Conservation (phyloP, 2,329 filamentous ascomycete species). For the Lithohypha guttulata region DNA sequence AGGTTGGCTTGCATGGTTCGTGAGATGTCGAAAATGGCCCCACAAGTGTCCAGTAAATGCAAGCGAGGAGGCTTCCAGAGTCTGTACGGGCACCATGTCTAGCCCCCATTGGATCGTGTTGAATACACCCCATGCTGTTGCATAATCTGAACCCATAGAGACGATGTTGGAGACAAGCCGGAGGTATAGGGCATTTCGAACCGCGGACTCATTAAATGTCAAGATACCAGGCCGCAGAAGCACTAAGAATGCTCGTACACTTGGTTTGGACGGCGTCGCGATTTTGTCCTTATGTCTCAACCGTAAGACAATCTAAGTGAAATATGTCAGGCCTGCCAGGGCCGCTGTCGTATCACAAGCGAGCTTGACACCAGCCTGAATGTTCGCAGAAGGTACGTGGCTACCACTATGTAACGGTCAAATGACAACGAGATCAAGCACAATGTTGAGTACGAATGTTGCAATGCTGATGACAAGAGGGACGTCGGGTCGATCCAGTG, state of each 20-base stretch:
- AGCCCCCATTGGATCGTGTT: constrained; percentile 64
- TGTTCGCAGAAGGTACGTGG: constrained; percentile 48
- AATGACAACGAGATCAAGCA: constrained; percentile 55
- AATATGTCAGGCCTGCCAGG: constrained; percentile 48
- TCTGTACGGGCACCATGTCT: constrained; percentile 61
- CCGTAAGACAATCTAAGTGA: constrained; percentile 30
- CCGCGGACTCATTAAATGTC: constrained; percentile 53
- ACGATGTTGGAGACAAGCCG: constrained; percentile 60
- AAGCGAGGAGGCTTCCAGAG: constrained; percentile 54
- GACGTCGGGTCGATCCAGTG: constrained; percentile 59
- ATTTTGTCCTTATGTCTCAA: constrained; percentile 12
- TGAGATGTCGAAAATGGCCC: constrained; percentile 32
- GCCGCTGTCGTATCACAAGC: constrained; percentile 49
- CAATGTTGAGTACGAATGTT: constrained; percentile 57
- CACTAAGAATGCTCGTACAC: constrained; percentile 36
- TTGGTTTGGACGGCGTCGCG: constrained; percentile 26
- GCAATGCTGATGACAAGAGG: constrained; percentile 53
- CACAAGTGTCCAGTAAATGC: constrained; percentile 58
- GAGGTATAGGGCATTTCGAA: constrained; percentile 59
- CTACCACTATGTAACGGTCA: constrained; percentile 52
- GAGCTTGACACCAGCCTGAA: constrained; percentile 54
- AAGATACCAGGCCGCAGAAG: constrained; percentile 48
- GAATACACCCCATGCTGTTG: constrained; percentile 64
- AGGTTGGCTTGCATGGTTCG: constrained; percentile 12
- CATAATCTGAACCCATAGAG: constrained; percentile 51